Conservation (phyloP, 257 asterid species). For the Salvia hispanica region DNA sequence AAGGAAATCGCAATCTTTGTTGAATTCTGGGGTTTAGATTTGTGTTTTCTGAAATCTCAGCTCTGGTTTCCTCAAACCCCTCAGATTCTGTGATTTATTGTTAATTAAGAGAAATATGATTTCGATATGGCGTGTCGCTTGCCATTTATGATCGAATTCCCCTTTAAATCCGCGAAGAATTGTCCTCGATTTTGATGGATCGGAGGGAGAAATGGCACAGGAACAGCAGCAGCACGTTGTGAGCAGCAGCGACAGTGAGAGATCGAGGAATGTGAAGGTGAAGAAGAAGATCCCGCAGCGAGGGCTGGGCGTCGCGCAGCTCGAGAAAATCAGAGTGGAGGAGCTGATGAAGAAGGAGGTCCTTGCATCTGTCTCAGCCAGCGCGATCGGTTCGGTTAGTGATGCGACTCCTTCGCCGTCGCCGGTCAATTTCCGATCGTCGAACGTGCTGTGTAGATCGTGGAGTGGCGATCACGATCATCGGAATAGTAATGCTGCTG, state of each 20-base stretch:
- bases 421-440: conserved; percentile 9
- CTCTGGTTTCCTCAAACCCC: conserved; percentile 10
- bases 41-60: conserved; percentile 35
- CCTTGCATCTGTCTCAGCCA: conserved; percentile 27
- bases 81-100: conserved; percentile 35
- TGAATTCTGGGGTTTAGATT: conserved; percentile 38
- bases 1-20: conserved; percentile 39
- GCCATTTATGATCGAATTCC: conserved; percentile 30
- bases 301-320: conserved; percentile 94
- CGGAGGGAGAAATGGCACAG: conserved; percentile 48
- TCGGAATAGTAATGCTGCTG: conserved; percentile 39
- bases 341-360: conserved; percentile 62
- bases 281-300: conserved; percentile 78
- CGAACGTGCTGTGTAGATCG: conserved; percentile 27
- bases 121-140: conserved; percentile 41
- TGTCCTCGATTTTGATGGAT: conserved; percentile 47
- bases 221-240: conserved; percentile 52
- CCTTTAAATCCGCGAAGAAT: conserved; percentile 39
- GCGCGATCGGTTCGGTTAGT: conserved; percentile 38
- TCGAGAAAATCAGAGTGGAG: conserved; percentile 74
- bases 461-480: conserved; percentile 47
- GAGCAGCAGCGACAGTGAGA: conserved; percentile 35
- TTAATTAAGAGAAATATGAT: conserved; percentile 34
- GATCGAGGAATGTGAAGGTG: conserved; percentile 55
- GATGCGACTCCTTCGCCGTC: conserved; percentile 28